A percentile compares a stretch with the other conserved stretches of the same genome.
Conservation (phyloP, 2,329 filamentous ascomycete species). For the Sarocladiaceae sp. region DNA sequence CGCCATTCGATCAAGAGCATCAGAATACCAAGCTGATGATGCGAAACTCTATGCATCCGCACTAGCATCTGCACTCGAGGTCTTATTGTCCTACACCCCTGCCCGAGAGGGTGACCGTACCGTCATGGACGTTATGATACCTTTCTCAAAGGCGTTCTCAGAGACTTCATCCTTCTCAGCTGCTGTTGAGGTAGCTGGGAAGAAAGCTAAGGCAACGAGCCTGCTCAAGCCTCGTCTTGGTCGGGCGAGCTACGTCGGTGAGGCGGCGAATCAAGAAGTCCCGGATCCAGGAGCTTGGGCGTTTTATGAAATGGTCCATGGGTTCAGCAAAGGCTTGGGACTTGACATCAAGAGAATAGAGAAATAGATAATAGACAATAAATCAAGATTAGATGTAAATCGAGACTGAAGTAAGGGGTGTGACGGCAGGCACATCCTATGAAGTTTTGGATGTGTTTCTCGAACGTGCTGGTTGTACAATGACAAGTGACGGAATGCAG, state of each 20-base stretch:
- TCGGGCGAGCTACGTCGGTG: slow-evolving; percentile 23
- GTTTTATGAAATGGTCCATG: slow-evolving; percentile 20
- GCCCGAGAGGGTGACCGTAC: slow-evolving; percentile 42
- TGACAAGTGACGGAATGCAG: background rate
- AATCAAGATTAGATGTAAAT: no score
- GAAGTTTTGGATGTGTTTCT: no score
- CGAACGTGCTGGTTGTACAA: no score
- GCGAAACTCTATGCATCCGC: slow-evolving; percentile 16
- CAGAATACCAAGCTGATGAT: slow-evolving; percentile 9
- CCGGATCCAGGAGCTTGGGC: slow-evolving; percentile 28
- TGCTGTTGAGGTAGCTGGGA: slow-evolving; percentile 36
- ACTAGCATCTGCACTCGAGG: slow-evolving; percentile 17
- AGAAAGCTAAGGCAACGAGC: slow-evolving; percentile 24
- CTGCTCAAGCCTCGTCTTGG: slow-evolving; percentile 23
- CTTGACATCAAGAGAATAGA: background rate
- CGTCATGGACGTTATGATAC: slow-evolving; percentile 66
- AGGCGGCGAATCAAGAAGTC: slow-evolving; percentile 21
- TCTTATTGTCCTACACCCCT: slow-evolving; percentile 21
- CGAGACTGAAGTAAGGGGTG: no score
- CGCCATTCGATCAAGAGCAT: slow-evolving; percentile 17
- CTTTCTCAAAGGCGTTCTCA: slow-evolving; percentile 59
- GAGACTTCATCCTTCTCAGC: slow-evolving; percentile 39
- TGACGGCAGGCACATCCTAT: no score
- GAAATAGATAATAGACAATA: no score
- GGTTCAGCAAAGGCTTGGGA: background rate